phyloP scores from a whole-genome alignment of 306 rosid genomes.

The Quercus berberidifolia region DNA sequence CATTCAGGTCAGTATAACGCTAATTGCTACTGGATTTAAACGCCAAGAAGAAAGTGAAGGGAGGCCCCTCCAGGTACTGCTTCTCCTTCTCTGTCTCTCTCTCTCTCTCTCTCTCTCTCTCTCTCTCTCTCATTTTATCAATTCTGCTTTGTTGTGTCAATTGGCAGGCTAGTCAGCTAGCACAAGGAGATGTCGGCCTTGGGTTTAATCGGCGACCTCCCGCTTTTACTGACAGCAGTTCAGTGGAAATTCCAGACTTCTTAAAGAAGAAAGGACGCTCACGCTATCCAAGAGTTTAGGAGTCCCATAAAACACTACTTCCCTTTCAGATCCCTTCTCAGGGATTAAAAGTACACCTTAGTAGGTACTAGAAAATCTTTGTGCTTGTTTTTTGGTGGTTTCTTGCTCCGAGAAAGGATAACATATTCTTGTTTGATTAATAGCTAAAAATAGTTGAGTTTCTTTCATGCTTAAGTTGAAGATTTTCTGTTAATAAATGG shows the following conservation, averaged over 20 bases:
- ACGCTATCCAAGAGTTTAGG: slow-evolving; percentile 81
- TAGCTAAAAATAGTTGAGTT: slow-evolving; percentile 24
- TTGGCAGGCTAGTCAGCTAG: slow-evolving; percentile 59
- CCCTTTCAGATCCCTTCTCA: slow-evolving; percentile 29
- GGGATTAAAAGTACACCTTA: slow-evolving; percentile 28
- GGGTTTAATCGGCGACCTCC: slow-evolving; percentile 62
- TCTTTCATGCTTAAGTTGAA: slow-evolving; percentile 13
- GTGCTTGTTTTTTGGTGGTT: slow-evolving; percentile 27
- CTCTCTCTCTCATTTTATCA: neutral
- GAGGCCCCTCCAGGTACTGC: slow-evolving; percentile 66
- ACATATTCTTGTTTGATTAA: slow-evolving; percentile 31
- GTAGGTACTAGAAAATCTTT: slow-evolving; percentile 37
- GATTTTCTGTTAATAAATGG: neutral
- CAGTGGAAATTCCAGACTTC: slow-evolving; percentile 92
- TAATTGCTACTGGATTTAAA: slow-evolving; percentile 98
- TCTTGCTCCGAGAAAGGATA: slow-evolving; percentile 33
- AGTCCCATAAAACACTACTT: slow-evolving; percentile 1
- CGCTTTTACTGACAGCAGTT: slow-evolving; percentile 55
- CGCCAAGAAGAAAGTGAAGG: slow-evolving; percentile 95
- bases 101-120: neutral
- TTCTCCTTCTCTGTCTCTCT: neutral
- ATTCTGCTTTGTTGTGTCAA: slow-evolving; percentile 16
- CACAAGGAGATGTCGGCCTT: slow-evolving; percentile 51
- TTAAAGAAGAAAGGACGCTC: slow-evolving; percentile 95
- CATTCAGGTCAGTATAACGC: slow-evolving; percentile 86